phyloP scores from a whole-genome alignment of 768 basidiomycete species.

The Pisolithus tinctorius region DNA sequence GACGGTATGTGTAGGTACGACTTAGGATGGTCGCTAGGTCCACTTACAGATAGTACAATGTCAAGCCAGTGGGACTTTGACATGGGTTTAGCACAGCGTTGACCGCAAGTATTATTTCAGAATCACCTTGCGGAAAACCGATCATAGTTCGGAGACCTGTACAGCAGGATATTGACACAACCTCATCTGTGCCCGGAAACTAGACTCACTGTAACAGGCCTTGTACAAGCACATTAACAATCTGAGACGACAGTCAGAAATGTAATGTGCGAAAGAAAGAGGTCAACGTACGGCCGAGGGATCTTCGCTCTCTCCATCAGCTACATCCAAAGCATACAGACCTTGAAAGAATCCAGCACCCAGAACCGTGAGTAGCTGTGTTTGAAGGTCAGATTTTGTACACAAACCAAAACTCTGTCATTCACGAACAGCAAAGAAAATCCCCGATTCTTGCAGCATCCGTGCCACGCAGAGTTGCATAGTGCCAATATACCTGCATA shows the following conservation, averaged over 20 bases:
- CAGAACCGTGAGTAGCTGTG: slow-evolving; percentile 72
- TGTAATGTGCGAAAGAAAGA: background rate
- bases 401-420: background rate
- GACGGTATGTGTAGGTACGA: slow-evolving; percentile 1
- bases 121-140: slow-evolving; percentile 46
- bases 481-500: slow-evolving; percentile 71
- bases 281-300: slow-evolving; percentile 36
- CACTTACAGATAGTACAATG: slow-evolving; percentile 73
- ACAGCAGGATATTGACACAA: background rate
- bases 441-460: slow-evolving; percentile 89
- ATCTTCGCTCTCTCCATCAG: slow-evolving; percentile 68
- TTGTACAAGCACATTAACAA: slow-evolving; percentile 70
- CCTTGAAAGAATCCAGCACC: slow-evolving; percentile 82
- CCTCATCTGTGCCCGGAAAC: background rate
- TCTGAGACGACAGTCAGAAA: slow-evolving; percentile 28
- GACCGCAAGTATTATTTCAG: background rate
- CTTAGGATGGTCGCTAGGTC: background rate
- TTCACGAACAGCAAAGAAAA: slow-evolving; percentile 75
- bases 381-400: background rate
- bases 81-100: background rate
- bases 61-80: slow-evolving; percentile 48
- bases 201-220: slow-evolving; percentile 62
- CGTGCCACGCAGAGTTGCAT: slow-evolving; percentile 91
- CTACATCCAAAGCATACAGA: slow-evolving; percentile 84
- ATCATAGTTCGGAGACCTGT: slow-evolving; percentile 60